Conservation (phyloP, 2,329 filamentous ascomycete species). For the Trichoderma hamatum region DNA sequence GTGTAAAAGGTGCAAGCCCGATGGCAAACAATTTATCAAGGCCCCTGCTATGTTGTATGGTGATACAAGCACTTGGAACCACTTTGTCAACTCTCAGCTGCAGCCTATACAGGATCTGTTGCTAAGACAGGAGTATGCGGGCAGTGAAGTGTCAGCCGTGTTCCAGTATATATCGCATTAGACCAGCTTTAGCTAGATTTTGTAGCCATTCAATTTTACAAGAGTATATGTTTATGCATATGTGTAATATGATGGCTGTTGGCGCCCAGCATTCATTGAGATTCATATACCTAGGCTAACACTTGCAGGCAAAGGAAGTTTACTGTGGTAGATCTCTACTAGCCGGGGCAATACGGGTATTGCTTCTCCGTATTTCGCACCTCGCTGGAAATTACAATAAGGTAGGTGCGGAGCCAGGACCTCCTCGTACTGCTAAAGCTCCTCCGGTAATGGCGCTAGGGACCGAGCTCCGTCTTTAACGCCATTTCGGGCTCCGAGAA, state of each 20-base stretch:
- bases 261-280: neutral
- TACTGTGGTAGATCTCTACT: neutral
- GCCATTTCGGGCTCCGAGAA: constrained; percentile 19
- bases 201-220: neutral
- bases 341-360: neutral
- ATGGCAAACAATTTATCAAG: constrained; percentile 85
- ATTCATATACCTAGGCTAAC: neutral
- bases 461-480: constrained; percentile 11
- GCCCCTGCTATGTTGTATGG: constrained; percentile 95
- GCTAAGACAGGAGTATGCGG: constrained; percentile 79
- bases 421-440: neutral
- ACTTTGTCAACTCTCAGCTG: constrained; percentile 83
- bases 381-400: neutral
- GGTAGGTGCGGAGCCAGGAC: neutral
- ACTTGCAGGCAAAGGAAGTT: neutral
- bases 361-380: neutral
- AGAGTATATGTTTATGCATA: neutral
- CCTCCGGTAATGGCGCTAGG: constrained; percentile 1
- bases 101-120: constrained; percentile 87
- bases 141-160: constrained; percentile 84
- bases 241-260: neutral
- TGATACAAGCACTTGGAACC: constrained; percentile 99
- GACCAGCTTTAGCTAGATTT: neutral
- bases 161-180: constrained; percentile 98
- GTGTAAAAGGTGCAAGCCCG: constrained; percentile 89